These are phyloP conservation scores for Ormosia semicastrata DNA, from an alignment of 306 rosid species.

Conservation along the genomic window DNA sequence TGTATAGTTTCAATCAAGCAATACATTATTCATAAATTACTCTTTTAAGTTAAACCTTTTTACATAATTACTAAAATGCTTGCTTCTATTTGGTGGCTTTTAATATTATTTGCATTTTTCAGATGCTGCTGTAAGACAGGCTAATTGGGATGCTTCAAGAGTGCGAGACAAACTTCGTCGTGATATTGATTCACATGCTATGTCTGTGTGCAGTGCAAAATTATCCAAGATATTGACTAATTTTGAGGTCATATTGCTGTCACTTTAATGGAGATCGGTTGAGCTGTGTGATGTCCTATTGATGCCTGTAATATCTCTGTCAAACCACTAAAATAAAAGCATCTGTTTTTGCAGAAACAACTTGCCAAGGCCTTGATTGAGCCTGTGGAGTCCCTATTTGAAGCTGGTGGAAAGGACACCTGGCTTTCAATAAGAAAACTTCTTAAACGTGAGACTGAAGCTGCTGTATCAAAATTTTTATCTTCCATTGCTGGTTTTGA, in stretches of 20 bases:
- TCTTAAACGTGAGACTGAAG: slow-evolving; percentile 64
- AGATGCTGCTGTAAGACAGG: slow-evolving; percentile 68
- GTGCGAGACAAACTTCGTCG: slow-evolving; percentile 66
- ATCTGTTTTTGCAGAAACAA: slow-evolving; percentile 51
- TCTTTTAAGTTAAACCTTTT: too few species aligned
- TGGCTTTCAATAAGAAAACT: slow-evolving; percentile 79
- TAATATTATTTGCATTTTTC: slow-evolving; percentile 23
- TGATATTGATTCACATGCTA: slow-evolving; percentile 66
- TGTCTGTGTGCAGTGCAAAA: slow-evolving; percentile 53
- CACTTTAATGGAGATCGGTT: slow-evolving; percentile 4
- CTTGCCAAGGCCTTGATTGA: slow-evolving; percentile 55
- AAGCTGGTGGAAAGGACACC: slow-evolving; percentile 65
- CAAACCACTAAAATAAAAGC: slow-evolving; percentile 12
- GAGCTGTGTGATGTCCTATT: not conserved
- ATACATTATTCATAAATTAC: too few species aligned
- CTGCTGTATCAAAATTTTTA: slow-evolving; percentile 48
- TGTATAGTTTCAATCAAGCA: too few species aligned
- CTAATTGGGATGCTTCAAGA: slow-evolving; percentile 71
- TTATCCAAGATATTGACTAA: slow-evolving; percentile 44
- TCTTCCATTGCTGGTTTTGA: slow-evolving; percentile 65
- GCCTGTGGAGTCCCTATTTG: slow-evolving; percentile 75
- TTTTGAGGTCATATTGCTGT: slow-evolving; percentile 55
- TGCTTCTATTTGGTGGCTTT: not conserved
- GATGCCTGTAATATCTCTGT: not conserved
- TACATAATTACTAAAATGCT: not conserved